Percentiles rank a stretch among this genome's conserved stretches.
Evolutionary conservation across 495 filamentous ascomycete species (phyloP).

Genomic region (Umbilicaria muhlenbergii): DNA sequence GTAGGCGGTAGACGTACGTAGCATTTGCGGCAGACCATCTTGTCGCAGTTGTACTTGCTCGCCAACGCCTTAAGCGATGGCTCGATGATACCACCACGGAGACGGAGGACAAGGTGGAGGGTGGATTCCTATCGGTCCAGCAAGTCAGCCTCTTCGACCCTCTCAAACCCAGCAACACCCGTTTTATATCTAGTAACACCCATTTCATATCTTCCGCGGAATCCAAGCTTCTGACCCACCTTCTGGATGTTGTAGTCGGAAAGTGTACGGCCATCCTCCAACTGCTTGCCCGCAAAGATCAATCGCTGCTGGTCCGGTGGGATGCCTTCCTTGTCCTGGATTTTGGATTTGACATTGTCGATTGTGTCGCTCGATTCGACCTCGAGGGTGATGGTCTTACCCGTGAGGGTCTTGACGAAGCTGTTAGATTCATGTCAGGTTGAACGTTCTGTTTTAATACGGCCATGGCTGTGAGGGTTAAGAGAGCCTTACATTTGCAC

Average conservation of each 20-base stretch:
- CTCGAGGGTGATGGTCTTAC: slow-evolving; percentile 99
- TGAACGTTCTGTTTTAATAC: too few species aligned
- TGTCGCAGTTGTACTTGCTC: slow-evolving; percentile 99
- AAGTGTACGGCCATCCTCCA: slow-evolving; percentile 96
- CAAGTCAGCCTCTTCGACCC: slow-evolving; percentile 3
- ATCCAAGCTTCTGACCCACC: slow-evolving; percentile 35
- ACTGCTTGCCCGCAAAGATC: slow-evolving; percentile 99
- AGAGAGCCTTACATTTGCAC: too few species aligned
- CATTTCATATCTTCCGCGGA: neutral
- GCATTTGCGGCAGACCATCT: slow-evolving; percentile 99
- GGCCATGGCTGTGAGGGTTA: too few species aligned
- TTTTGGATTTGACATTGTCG: slow-evolving; percentile 95
- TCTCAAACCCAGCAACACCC: neutral
- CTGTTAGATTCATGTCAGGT: slow-evolving; percentile 24
- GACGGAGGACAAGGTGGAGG: slow-evolving; percentile 96
- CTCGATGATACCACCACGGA: slow-evolving; percentile 99
- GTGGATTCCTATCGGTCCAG: slow-evolving; percentile 69
- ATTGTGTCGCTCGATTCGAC: slow-evolving; percentile 98
- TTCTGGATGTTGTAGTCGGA: slow-evolving; percentile 99
- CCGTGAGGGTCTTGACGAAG: slow-evolving; percentile 95
- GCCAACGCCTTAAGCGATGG: slow-evolving; percentile 96
- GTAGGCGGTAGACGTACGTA: slow-evolving; percentile 48
- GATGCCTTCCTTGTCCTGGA: slow-evolving; percentile 99
- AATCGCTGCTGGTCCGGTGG: slow-evolving; percentile 97
- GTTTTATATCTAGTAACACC: neutral